Evolutionary conservation across 2,329 filamentous ascomycete species (phyloP), one percentile per base, ranked within the genome.

Genomic region (Neodidymelliopsis sp.): DNA sequence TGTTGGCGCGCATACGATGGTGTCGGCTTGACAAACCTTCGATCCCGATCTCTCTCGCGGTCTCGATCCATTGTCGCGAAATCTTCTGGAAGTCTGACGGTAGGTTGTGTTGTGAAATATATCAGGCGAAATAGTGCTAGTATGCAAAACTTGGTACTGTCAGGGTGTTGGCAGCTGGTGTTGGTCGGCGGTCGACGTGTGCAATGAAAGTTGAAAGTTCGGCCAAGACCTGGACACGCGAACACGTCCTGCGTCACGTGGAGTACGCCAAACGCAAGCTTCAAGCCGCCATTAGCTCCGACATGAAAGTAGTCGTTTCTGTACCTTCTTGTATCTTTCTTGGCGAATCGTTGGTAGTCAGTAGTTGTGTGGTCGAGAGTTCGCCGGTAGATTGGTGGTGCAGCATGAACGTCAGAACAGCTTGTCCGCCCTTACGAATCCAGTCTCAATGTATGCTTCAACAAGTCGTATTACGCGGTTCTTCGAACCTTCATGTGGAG

Each of bases 11-110:
- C 33, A 53, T 49, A 55, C 51, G 48, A 35, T 55, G 47, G 27
- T 41, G 18, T 50, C 45, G 56, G 57, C 55, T 55, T 44, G 50
- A 73, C 74, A 66, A 67, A 77, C 75, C 75, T 76, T 64, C 75
- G 69, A 50, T 76, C 74, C 48, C 72, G 62, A 48, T 75, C 74
- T 58, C 73, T 62, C 51, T 74, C 74, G 55, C 72, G 66, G 52
- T 76, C 74, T 46, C 69, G 62, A 37, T 72, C 68, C 70, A 73
- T 72, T 31, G 36, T 51, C 52, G 57, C 33, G 41, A 25, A 22
- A 33, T 42, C 24, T 23, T 20, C 41, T 20, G 12, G 13, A 31
- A 16, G 27, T 23, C 15, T 38, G 15, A 18, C 47, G 22, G 19
- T 19, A 3, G 18, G n/a, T 28, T 19, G 34, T 16, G 34, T 41